Base-by-base conservation (phyloP, 495 filamentous ascomycete species). In the Tuber umbilicatum region DNA sequence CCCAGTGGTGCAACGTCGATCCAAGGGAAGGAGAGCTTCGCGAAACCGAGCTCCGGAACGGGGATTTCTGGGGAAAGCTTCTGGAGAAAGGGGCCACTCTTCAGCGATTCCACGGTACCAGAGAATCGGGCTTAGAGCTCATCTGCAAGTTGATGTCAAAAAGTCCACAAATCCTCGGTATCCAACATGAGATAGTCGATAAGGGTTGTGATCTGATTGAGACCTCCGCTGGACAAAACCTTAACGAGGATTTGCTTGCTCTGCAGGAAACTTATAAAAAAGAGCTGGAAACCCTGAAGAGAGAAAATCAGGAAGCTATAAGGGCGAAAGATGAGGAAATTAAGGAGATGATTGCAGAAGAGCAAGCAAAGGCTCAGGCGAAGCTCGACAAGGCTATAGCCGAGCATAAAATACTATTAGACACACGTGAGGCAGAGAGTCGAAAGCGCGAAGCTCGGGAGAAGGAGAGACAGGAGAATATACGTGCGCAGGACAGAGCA, bases 11-110 rank as follows among this genome's bases (percentile, higher is more conserved):
- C 37, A 80, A 80, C 23, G 75, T 81, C 0, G n/a, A 60, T 67
- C 73, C 39, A 5, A 47, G 72, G 27, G 82, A 78, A 40, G 47
- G 67, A 2, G 83, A 83, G 10, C 5, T n/a, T 1, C 45, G 45
- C 0, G 45, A 50, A n/a, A n/a, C 0, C 0, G 21, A 1, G 2
- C 45, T 50, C 45, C 19, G 6, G 0, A 1, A 9, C 5, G 5
- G 19, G 45, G 19, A n/a, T 50, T 86, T 86, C 74, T 87, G 86
- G 86, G 80, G 79, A 3, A n/a, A 72, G 3, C 75, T 86, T 83
- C 73, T 84, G 0, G 67, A 72, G 19, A 73, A 70, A 12, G 84
- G 82, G 7, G 80, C 81, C 16, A 72, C 73, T 37, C 78, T 78
- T 31, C 42, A 73, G 31, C 81, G 81, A 12, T 74, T 84, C 41